Evolutionary conservation across 2,329 filamentous ascomycete genomes (phyloP), one percentile per base, ranked within the genome.

Genomic region (Aspergillus ochraceus): DNA sequence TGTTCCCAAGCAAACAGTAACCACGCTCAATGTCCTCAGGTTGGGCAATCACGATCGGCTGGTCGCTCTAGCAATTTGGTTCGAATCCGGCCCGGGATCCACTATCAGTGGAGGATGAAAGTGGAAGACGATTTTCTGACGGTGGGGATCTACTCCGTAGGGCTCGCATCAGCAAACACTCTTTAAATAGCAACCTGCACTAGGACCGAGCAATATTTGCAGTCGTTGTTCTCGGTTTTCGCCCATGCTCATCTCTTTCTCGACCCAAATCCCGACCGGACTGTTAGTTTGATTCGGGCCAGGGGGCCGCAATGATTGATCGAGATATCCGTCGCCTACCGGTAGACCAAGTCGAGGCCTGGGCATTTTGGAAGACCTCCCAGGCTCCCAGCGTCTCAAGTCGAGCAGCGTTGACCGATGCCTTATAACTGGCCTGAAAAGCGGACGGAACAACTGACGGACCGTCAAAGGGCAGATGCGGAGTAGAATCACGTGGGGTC

Each of bases 401-500:
- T 29, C 1, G 26, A 29, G 26, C 26, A 29, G 26, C 26, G 26
- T 29, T 29, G 32, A 5, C 14, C 11, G 14, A 12, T 12, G 32
- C 11, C 14, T n/a, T n/a, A 42, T 17, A n/a, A n/a, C 36, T 8
- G 8, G 1, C 19, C 36, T 17, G 36, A 14, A 42, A 12, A 42
- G 4, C 24, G 36, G 17, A 14, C 36, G 36, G 59, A 64, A 55
- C 26, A 54, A 54, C 17, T 52, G 11, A 46, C 26, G 52, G 57
- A 42, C 57, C 42, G n/a, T 4, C 57, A 54, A 22, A 19, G 22
- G 20, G 22, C 42, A 54, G 55, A 65, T 68, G 68, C 66, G 68
- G 67, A 66, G 66, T 61, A 29, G 24, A 10, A 36, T 60, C 67
- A 69, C 67, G 68, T 70, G 68, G 24, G 17, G 32, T 60, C 67